Evolutionary conservation across 1,284 basidiomycete species (phyloP).

Genomic region (Fomitopsis betulina): DNA sequence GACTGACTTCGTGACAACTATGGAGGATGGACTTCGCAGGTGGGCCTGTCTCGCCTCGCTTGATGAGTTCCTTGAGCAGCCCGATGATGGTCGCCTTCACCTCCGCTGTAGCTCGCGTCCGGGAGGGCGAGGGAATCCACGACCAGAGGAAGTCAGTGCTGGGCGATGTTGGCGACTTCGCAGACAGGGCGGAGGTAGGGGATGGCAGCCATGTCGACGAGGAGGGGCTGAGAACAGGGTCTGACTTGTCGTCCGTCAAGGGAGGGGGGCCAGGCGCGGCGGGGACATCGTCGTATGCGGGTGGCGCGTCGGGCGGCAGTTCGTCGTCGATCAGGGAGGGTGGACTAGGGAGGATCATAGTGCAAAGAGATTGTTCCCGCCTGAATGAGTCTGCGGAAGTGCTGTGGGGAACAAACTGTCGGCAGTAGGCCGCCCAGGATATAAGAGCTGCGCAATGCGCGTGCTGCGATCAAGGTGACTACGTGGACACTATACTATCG

Average conservation of each 20-base stretch:
- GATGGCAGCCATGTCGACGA: not conserved
- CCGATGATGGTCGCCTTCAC: conserved; percentile 23
- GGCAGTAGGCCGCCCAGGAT: no score
- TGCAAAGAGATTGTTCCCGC: not conserved
- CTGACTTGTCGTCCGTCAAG: not conserved
- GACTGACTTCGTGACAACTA: conserved; percentile 44
- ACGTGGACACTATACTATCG: no score
- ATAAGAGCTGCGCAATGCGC: no score
- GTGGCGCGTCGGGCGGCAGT: conserved; percentile 25
- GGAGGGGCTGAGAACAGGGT: not conserved
- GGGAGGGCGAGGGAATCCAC: conserved; percentile 20
- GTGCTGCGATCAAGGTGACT: no score
- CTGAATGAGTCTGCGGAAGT: no score
- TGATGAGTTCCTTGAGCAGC: conserved; percentile 27
- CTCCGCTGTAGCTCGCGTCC: conserved; percentile 16
- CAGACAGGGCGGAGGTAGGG: conserved; percentile 1
- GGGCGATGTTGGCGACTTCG: conserved; percentile 4
- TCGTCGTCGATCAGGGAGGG: conserved; percentile 24
- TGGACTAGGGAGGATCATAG: conserved; percentile 27
- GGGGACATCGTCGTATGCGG: conserved; percentile 26
- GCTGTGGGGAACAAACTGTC: no score
- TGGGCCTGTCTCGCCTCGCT: conserved; percentile 20
- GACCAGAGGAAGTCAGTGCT: conserved; percentile 7
- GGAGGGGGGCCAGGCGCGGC: conserved; percentile 5
- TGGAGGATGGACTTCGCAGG: conserved; percentile 31